Evolutionary conservation across 2,329 filamentous ascomycete species (phyloP).

Genomic region (Stagonosporopsis rhizophila): DNA sequence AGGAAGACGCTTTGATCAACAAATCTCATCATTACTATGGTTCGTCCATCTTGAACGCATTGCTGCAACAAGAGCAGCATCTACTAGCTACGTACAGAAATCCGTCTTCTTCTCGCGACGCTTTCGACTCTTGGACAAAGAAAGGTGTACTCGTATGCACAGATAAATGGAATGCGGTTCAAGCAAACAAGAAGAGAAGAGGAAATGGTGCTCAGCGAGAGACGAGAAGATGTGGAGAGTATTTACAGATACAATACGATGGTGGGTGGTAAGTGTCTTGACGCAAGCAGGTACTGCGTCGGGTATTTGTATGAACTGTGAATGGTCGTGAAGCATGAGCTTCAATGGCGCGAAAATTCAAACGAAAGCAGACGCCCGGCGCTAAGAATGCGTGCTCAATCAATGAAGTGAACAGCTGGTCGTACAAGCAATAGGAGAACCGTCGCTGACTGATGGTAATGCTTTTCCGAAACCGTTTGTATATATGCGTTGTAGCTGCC

Average conservation of each 20-base stretch:
- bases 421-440: conserved; percentile 29
- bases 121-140: conserved; percentile 16
- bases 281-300: conserved; percentile 30
- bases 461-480: conserved; percentile 27
- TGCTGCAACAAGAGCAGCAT: conserved; percentile 15
- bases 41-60: conserved; percentile 17
- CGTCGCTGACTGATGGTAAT: conserved; percentile 28
- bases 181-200: conserved; percentile 19
- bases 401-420: conserved; percentile 27
- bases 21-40: conserved; percentile 19
- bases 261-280: conserved; percentile 9
- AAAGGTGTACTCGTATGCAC: conserved; percentile 22
- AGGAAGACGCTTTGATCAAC: background rate
- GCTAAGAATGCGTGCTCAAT: conserved; percentile 40
- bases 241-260: conserved; percentile 19
- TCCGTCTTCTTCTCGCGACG: conserved; percentile 10
- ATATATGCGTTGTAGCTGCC: conserved; percentile 20
- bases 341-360: conserved; percentile 25
- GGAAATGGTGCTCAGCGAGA: conserved; percentile 15
- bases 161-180: conserved; percentile 14
- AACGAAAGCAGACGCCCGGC: conserved; percentile 34
- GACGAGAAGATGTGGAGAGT: conserved; percentile 16
- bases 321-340: conserved; percentile 33
- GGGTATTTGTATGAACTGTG: conserved; percentile 47
- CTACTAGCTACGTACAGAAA: conserved; percentile 16